These are phyloP conservation scores for Starmera quercuum DNA, from an alignment of 805 yeast genomes.

Conservation along the genomic window DNA sequence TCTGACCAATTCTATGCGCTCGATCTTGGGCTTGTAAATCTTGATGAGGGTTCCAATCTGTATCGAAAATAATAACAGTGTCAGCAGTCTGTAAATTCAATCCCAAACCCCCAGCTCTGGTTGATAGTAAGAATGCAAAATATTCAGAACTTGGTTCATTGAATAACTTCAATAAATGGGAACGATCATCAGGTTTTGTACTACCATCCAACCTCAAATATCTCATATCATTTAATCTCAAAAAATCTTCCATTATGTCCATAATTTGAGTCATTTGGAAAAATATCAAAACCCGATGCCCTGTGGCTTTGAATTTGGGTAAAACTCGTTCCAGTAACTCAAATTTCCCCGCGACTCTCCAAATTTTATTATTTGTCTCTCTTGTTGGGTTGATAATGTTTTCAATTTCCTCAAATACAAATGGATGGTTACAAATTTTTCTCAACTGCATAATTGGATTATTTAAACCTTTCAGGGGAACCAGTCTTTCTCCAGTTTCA, in stretches of 20 bases:
- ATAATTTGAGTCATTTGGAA: conserved; percentile 88
- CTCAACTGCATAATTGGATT: conserved; percentile 81
- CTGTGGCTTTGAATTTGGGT: conserved; percentile 66
- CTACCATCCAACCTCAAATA: conserved; percentile 77
- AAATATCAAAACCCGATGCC: conserved; percentile 74
- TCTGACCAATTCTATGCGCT: conserved; percentile 87
- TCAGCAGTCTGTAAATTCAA: conserved; percentile 83
- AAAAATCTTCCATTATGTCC: conserved; percentile 84
- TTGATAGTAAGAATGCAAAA: conserved; percentile 70
- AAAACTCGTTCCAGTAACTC: conserved; percentile 68
- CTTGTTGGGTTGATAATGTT: conserved; percentile 55
- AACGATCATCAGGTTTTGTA: conserved; percentile 81
- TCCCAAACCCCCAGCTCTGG: conserved; percentile 89
- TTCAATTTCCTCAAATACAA: conserved; percentile 79
- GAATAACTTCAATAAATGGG: conserved; percentile 61
- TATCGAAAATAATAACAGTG: conserved; percentile 78
- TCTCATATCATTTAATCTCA: conserved; percentile 57
- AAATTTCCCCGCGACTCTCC: conserved; percentile 77
- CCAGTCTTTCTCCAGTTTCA: conserved; percentile 43
- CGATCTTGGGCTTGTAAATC: conserved; percentile 88
- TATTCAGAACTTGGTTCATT: conserved; percentile 72
- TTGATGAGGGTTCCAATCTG: conserved; percentile 91
- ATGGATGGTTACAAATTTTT: conserved; percentile 83
- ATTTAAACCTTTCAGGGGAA: conserved; percentile 68
- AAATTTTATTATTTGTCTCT: conserved; percentile 57